These are phyloP conservation scores for Solanum rostratum DNA, from an alignment of 257 asterid species.

Conservation along the genomic window DNA sequence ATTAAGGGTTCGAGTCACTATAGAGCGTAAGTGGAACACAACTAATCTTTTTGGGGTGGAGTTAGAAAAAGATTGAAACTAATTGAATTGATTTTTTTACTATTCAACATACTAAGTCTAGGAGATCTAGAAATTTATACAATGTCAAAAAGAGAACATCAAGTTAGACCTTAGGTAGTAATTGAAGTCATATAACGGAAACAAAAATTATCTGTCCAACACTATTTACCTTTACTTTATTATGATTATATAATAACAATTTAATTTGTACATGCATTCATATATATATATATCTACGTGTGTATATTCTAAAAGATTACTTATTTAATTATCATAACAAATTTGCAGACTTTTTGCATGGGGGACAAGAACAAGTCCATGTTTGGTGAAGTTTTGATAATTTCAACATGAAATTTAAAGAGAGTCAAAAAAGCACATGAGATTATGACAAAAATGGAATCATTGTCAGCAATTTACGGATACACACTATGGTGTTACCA, in stretches of 20 bases:
- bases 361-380: neutral
- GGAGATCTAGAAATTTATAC: neutral
- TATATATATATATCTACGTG: neutral
- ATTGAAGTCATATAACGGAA: neutral
- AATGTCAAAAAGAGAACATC: neutral
- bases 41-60: too few relatives aligned
- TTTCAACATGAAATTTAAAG: neutral
- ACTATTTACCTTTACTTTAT: neutral
- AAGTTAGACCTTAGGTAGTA: neutral
- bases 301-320: neutral
- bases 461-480: constrained; percentile 2
- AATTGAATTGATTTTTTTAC: neutral
- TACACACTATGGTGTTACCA: constrained; percentile 62
- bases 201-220: neutral
- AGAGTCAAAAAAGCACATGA: constrained; percentile 18
- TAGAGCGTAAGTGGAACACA: too few relatives aligned
- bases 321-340: neutral
- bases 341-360: neutral
- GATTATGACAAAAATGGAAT: constrained; percentile 1
- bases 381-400: neutral
- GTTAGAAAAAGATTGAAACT: too few relatives aligned
- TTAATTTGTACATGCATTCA: neutral
- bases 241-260: neutral
- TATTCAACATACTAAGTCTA: neutral
- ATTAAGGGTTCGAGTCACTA: too few relatives aligned